Evolutionary conservation across 768 basidiomycete genomes (phyloP).

Genomic region (Termitomyces sp.): DNA sequence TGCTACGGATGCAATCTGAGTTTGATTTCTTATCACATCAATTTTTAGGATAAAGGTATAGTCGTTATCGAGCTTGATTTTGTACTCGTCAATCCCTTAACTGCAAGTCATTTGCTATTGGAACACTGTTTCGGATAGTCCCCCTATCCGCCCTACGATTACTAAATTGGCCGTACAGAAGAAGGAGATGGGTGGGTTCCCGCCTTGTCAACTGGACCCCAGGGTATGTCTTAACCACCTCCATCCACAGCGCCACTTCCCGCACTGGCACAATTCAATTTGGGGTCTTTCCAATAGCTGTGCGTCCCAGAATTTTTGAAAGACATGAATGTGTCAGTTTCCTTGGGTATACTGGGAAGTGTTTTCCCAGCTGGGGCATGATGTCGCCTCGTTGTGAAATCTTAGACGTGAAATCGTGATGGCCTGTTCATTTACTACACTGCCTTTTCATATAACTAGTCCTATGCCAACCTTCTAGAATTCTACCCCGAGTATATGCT

Average conservation of each 20-base stretch:
- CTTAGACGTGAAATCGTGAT: conserved; percentile 5
- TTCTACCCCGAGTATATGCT: background rate
- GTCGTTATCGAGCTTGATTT: background rate
- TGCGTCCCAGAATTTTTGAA: background rate
- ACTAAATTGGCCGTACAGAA: background rate
- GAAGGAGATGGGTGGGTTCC: background rate
- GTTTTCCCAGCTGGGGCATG: background rate
- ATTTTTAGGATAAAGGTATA: background rate
- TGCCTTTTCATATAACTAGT: conserved; percentile 8
- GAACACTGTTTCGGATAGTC: background rate
- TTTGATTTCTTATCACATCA: background rate
- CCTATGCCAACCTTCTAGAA: conserved; percentile 1
- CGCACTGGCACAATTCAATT: background rate
- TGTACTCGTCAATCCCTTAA: background rate
- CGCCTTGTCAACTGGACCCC: background rate
- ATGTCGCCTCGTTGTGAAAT: background rate
- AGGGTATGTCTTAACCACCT: background rate
- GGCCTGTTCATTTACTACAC: conserved; percentile 9
- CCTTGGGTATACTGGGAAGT: background rate
- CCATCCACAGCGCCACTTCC: background rate
- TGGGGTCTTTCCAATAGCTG: background rate
- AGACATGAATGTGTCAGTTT: background rate
- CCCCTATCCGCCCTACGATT: background rate
- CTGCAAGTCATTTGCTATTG: background rate
- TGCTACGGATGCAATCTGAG: background rate